Percentiles rank a stretch among this genome's conserved stretches.
Evolutionary conservation across 2,329 filamentous ascomycete species (phyloP).

Genomic region (Sarocladium oryzae): DNA sequence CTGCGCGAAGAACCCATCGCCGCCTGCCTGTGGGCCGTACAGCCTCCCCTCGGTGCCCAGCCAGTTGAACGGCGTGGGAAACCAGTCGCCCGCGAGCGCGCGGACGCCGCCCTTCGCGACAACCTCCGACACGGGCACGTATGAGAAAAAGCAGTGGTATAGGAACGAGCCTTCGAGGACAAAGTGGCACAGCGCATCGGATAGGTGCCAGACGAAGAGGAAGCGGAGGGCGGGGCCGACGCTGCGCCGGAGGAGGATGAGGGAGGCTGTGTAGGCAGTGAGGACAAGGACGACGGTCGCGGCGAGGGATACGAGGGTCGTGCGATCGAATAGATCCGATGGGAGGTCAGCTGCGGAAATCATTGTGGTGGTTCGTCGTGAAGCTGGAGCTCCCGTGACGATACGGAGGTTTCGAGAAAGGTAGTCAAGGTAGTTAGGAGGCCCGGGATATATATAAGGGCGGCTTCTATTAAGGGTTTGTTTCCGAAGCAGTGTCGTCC

Average conservation of each 20-base stretch:
- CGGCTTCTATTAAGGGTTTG: too few species aligned
- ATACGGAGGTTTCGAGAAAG: background rate
- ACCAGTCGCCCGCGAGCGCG: conserved; percentile 21
- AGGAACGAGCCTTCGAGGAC: conserved; percentile 86
- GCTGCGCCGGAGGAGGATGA: conserved; percentile 17
- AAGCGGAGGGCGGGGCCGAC: conserved; percentile 49
- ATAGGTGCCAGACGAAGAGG: conserved; percentile 91
- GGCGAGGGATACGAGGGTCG: conserved; percentile 52
- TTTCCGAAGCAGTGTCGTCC: background rate
- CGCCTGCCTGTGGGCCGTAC: conserved; percentile 52
- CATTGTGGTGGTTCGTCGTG: background rate
- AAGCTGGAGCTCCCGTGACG: background rate
- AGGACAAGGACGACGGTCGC: conserved; percentile 46
- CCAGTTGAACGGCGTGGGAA: conserved; percentile 46
- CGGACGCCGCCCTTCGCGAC: conserved; percentile 22
- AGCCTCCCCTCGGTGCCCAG: conserved; percentile 39
- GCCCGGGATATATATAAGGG: too few species aligned
- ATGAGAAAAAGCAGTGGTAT: conserved; percentile 84
- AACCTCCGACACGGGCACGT: conserved; percentile 25
- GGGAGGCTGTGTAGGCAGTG: conserved; percentile 42
- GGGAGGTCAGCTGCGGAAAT: conserved; percentile 27
- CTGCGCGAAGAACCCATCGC: conserved; percentile 47
- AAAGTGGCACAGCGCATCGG: conserved; percentile 88
- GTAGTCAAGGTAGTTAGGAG: too few species aligned
- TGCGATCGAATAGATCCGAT: conserved; percentile 52